Percentiles rank a stretch among this genome's conserved stretches.
These are phyloP conservation scores for Calocybe indica DNA, from an alignment of 768 basidiomycete species.

Conservation along the genomic window DNA sequence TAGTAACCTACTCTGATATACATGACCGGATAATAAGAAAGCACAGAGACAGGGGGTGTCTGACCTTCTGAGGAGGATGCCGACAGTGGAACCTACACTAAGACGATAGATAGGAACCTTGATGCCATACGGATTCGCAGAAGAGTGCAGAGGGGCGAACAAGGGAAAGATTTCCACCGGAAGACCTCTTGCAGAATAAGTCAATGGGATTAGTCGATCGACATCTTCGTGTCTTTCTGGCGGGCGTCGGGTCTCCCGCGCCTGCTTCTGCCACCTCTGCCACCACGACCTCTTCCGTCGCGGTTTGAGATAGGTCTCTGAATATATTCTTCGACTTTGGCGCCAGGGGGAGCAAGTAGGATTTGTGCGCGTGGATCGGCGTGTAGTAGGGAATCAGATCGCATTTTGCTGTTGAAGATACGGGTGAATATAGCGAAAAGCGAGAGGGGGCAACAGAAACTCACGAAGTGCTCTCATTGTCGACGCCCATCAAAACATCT, in stretches of 20 bases:
- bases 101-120: no score
- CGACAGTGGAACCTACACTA: no score
- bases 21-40: no score
- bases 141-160: no score
- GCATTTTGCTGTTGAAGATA: slow-evolving; percentile 61
- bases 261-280: slow-evolving; percentile 31
- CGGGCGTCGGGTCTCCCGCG: slow-evolving; percentile 18
- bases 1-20: no score
- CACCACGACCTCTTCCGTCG: slow-evolving; percentile 21
- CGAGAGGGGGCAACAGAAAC: slow-evolving; percentile 16
- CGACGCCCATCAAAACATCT: slow-evolving; percentile 54
- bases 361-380: slow-evolving; percentile 63
- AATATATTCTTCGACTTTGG: slow-evolving; percentile 47
- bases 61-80: no score
- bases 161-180: no score
- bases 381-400: slow-evolving; percentile 69
- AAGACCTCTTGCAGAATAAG: no score
- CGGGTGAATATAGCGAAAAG: neutral
- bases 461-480: slow-evolving; percentile 48
- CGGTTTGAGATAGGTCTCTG: slow-evolving; percentile 26
- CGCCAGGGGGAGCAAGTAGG: slow-evolving; percentile 62
- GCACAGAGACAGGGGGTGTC: no score
- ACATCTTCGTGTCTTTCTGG: no score
- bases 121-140: no score
- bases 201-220: no score